These are phyloP conservation scores for Wickerhamomyces rabaulensis DNA, from an alignment of 805 yeast species.

Conservation along the genomic window DNA sequence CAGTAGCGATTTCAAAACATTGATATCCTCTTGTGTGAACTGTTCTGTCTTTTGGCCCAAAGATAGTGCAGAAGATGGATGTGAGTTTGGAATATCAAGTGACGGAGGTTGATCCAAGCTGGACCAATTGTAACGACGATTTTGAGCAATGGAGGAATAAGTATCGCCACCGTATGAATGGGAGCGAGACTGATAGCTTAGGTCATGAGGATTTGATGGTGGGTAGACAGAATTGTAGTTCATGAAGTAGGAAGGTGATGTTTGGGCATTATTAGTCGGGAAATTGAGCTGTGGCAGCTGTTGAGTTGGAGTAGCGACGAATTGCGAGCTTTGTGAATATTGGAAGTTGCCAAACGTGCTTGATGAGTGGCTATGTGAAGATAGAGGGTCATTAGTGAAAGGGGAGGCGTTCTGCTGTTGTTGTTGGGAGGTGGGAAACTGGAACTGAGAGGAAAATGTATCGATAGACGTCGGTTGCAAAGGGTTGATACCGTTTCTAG, in stretches of 20 bases:
- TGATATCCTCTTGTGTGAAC: conserved; percentile 36
- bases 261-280: conserved; percentile 4
- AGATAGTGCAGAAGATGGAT: neutral
- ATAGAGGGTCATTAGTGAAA: neutral
- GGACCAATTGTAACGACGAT: neutral
- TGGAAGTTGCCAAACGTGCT: neutral
- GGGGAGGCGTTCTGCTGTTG: neutral
- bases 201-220: neutral
- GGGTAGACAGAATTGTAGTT: neutral
- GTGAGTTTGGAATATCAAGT: neutral
- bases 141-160: neutral
- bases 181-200: conserved; percentile 3
- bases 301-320: conserved; percentile 1
- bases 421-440: neutral
- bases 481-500: neutral
- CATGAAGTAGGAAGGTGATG: conserved; percentile 2
- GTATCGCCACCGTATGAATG: conserved; percentile 8
- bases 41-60: conserved; percentile 4
- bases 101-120: neutral
- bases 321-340: neutral
- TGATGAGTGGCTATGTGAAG: neutral
- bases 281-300: conserved; percentile 10
- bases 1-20: conserved; percentile 41
- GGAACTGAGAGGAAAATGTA: neutral
- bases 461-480: neutral